These are phyloP conservation scores for Sclerotinia borealis DNA, from an alignment of 2,329 filamentous ascomycete species.

Conservation along the genomic window DNA sequence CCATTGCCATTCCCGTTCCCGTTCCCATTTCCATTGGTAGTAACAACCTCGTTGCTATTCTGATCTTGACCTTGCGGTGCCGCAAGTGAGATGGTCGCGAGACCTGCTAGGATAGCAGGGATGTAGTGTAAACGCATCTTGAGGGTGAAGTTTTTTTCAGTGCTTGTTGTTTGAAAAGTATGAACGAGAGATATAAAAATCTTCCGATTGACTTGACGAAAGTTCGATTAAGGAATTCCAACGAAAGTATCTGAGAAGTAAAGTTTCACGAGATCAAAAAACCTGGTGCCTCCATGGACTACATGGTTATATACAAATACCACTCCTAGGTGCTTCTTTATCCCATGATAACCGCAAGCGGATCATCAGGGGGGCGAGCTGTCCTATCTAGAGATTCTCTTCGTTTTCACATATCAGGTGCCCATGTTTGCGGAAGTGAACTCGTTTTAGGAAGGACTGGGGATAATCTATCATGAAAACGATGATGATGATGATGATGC, in stretches of 20 bases:
- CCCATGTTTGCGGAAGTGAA: background rate
- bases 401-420: background rate
- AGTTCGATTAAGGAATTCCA: too few species aligned
- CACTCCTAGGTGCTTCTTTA: background rate
- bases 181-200: too few species aligned
- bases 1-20: background rate
- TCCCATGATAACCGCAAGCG: slow-evolving; percentile 1
- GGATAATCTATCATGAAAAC: background rate
- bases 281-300: background rate
- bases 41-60: background rate
- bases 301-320: slow-evolving; percentile 9
- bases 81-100: background rate
- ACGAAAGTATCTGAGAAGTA: background rate
- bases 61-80: background rate
- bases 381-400: background rate
- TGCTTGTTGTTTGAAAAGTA: background rate
- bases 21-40: background rate
- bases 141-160: background rate
- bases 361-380: background rate
- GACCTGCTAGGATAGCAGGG: background rate
- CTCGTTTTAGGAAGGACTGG: background rate
- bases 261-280: slow-evolving; percentile 3
- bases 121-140: slow-evolving; percentile 6
- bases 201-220: too few species aligned
- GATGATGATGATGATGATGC: background rate